These are phyloP conservation scores for Chlorella sorokiniana DNA, from an alignment of 139 green algal genomes.

Conservation along the genomic window DNA sequence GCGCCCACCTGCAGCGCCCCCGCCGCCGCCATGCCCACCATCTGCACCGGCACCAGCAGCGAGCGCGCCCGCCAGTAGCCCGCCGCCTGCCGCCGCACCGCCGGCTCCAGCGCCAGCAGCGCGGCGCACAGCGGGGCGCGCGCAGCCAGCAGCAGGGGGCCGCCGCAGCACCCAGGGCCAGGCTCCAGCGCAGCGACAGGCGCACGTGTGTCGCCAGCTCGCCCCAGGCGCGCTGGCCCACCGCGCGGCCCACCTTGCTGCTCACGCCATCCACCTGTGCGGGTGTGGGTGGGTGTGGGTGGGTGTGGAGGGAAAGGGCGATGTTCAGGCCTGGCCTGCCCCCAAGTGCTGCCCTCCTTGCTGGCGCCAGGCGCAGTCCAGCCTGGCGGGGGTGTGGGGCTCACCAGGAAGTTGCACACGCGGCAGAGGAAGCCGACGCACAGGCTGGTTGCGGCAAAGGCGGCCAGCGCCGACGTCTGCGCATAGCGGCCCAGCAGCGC, in stretches of 20 bases:
- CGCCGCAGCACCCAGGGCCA: not conserved
- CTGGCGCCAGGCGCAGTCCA: too few species aligned
- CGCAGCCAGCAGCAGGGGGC: slow-evolving; percentile 4
- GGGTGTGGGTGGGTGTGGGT: not conserved
- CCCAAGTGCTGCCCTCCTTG: too few species aligned
- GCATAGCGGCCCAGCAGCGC: slow-evolving; percentile 57
- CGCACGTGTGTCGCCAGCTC: slow-evolving; percentile 45
- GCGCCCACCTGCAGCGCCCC: slow-evolving; percentile 47
- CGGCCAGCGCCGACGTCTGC: slow-evolving; percentile 35
- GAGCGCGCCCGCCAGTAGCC: slow-evolving; percentile 53
- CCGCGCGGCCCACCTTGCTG: slow-evolving; percentile 59
- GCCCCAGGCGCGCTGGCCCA: slow-evolving; percentile 48
- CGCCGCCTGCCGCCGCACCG: slow-evolving; percentile 33
- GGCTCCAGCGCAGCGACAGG: slow-evolving; percentile 52
- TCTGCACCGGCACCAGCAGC: slow-evolving; percentile 44
- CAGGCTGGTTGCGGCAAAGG: slow-evolving; percentile 50
- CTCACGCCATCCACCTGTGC: slow-evolving; percentile 45
- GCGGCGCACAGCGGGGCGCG: slow-evolving; percentile 5
- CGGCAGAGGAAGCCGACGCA: slow-evolving; percentile 48
- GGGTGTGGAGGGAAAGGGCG: not conserved
- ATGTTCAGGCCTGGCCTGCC: too few species aligned
- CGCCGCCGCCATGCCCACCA: slow-evolving; percentile 59
- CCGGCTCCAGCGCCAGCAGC: slow-evolving; percentile 34
- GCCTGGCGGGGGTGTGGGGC: too few species aligned
- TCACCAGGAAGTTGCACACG: slow-evolving; percentile 71